phyloP scores from a whole-genome alignment of 106 monocot genomes.

The Allium sativum region DNA sequence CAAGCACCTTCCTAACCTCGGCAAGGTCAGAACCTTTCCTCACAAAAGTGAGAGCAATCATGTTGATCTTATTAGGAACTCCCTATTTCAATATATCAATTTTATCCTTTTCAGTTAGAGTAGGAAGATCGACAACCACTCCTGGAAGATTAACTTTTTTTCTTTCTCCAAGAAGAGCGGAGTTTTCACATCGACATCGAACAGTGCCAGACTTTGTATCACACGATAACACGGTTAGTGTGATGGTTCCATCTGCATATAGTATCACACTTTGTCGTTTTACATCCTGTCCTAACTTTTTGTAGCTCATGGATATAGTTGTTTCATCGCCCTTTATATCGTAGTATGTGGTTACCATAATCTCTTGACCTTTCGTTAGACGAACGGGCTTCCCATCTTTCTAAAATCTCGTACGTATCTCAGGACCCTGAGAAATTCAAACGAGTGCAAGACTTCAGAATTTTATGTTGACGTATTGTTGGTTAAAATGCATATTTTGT shows the following conservation, averaged over 20 bases:
- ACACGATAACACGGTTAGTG: constrained; percentile 26
- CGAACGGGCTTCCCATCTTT: constrained; percentile 26
- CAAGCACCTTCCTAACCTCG: constrained; percentile 27
- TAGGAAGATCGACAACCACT: constrained; percentile 16
- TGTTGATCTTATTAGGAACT: constrained; percentile 26
- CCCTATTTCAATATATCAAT: constrained; percentile 27
- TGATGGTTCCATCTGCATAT: constrained; percentile 27
- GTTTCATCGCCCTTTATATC: constrained; percentile 23
- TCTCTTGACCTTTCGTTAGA: constrained; percentile 18
- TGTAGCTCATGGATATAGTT: constrained; percentile 30
- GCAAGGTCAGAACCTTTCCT: constrained; percentile 36
- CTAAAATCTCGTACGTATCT: constrained; percentile 25
- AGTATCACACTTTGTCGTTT: constrained; percentile 18
- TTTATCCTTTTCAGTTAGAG: constrained; percentile 25
- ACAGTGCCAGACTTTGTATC: constrained; percentile 15
- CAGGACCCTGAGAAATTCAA: constrained; percentile 20
- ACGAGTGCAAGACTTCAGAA: background rate
- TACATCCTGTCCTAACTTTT: constrained; percentile 20
- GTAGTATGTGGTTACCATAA: constrained; percentile 20
- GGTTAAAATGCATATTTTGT: background rate
- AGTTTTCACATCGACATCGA: constrained; percentile 24
- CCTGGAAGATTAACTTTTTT: constrained; percentile 34
- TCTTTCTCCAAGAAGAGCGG: constrained; percentile 25
- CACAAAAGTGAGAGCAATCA: constrained; percentile 35
- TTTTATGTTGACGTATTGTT: background rate